Percentiles rank a stretch among this genome's conserved stretches.
phyloP scores from a whole-genome alignment of 768 basidiomycete genomes.

The Naganishia kalamii region DNA sequence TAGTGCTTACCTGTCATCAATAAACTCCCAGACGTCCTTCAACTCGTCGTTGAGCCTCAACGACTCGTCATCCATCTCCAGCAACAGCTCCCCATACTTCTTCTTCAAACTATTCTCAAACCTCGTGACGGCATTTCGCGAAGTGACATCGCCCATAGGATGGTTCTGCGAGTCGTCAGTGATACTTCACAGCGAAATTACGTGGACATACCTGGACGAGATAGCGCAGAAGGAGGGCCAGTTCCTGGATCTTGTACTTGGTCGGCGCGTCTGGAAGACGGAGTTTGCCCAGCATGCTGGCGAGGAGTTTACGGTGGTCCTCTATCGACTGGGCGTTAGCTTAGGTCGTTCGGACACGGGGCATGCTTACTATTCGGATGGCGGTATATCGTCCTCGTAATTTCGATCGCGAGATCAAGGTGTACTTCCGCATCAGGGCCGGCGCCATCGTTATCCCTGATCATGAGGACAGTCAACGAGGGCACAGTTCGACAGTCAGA shows the following conservation, averaged over 20 bases:
- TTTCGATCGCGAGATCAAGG: conserved; percentile 57
- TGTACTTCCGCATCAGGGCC: conserved; percentile 50
- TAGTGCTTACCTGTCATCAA: conserved; percentile 36
- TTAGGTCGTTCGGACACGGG: background rate
- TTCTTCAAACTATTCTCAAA: conserved; percentile 65
- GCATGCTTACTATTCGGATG: conserved; percentile 54
- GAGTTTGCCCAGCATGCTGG: conserved; percentile 59
- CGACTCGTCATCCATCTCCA: conserved; percentile 54
- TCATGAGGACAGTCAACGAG: background rate
- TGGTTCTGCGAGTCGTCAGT: conserved; percentile 52
- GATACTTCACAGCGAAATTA: background rate
- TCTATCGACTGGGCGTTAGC: conserved; percentile 48
- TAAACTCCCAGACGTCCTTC: conserved; percentile 28
- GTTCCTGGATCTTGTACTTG: conserved; percentile 57
- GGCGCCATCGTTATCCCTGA: conserved; percentile 51
- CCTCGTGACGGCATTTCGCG: conserved; percentile 64
- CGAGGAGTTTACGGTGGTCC: conserved; percentile 60
- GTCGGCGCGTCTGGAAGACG: conserved; percentile 66
- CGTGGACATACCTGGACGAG: conserved; percentile 52
- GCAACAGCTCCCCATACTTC: conserved; percentile 65
- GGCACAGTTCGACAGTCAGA: background rate
- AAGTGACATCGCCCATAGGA: conserved; percentile 55
- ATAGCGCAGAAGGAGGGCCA: conserved; percentile 57
- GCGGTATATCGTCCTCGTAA: conserved; percentile 54
- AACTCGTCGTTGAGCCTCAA: conserved; percentile 27